Conservation (phyloP, 805 yeast species). For the Lipomyces lipofer region DNA sequence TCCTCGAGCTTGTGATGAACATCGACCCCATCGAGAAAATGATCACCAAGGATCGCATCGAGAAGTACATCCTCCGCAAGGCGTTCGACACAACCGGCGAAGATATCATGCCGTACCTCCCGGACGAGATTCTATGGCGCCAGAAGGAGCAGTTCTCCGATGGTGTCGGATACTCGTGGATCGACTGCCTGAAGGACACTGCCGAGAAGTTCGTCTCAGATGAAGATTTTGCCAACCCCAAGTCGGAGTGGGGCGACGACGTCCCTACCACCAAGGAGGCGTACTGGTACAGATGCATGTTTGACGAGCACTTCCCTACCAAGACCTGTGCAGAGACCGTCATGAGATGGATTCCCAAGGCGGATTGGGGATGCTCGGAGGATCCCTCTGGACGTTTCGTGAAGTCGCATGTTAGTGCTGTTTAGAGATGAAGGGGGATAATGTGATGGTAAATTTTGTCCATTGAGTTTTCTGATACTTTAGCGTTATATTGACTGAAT, state of each 20-base stretch:
- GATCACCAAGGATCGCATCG: conserved; percentile 79
- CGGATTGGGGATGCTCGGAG: conserved; percentile 99
- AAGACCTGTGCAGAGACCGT: conserved; percentile 94
- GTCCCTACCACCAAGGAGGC: conserved; percentile 98
- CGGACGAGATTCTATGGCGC: conserved; percentile 97
- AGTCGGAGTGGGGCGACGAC: conserved; percentile 94
- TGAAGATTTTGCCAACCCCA: conserved; percentile 86
- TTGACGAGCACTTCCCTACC: conserved; percentile 88
- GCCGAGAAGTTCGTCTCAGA: conserved; percentile 86
- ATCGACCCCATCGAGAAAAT: conserved; percentile 90
- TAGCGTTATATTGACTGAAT: too few relatives aligned
- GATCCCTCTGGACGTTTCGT: conserved; percentile 99
- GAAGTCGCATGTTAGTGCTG: conserved; percentile 77
- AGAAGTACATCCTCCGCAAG: conserved; percentile 94
- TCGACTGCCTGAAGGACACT: conserved; percentile 93
- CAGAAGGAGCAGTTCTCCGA: conserved; percentile 99
- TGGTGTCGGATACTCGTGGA: conserved; percentile 99
- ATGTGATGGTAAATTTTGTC: too few relatives aligned
- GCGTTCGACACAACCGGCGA: conserved; percentile 92
- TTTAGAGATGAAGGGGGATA: too few relatives aligned
- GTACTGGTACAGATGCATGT: conserved; percentile 96
- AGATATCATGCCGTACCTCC: conserved; percentile 77
- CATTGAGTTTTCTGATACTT: too few relatives aligned
- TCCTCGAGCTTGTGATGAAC: conserved; percentile 90
- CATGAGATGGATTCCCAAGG: conserved; percentile 99